Base-by-base conservation (phyloP, 116 monocot genomes). In the Phalaenopsis hybrid region DNA sequence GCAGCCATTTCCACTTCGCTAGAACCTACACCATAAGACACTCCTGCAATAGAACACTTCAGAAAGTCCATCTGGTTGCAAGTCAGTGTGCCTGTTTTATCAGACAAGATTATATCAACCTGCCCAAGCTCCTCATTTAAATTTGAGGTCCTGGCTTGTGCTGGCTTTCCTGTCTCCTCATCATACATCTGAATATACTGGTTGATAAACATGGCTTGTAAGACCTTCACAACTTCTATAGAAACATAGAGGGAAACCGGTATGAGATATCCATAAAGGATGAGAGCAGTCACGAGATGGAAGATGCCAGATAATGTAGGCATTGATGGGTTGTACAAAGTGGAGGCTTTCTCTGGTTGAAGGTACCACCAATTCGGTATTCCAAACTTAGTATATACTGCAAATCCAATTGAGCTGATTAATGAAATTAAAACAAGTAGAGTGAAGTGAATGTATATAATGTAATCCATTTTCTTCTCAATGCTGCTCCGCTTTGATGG, bases 1-100 rank as follows among this genome's bases (percentile, higher is more conserved):
- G n/a, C n/a, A n/a, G n/a, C n/a, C n/a, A n/a, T n/a, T n/a, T n/a
- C n/a, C n/a, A n/a, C n/a, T n/a, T n/a, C n/a, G n/a, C n/a, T n/a
- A n/a, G n/a, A n/a, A n/a, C n/a, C n/a, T n/a, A n/a, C 58, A 73
- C 88, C 88, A 85, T 88, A 88, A 4, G 85, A 70, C 49, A 85
- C 72, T 74, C 88, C 0, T n/a, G 80, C 88, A 65, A 88, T 83
- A 18, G 81, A 88, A 41, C 88, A 88, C 77, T 83, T 88, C 17
- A 85, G 44, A 59, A 88, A 88, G 81, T 88, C 88, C 88, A n/a
- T n/a, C n/a, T n/a, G n/a, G 85, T 88, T 88, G 74, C 88, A 88
- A 31, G 88, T 88, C 63, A n/a, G n/a, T n/a, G 88, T 88, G 33
- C 88, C 88, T 4, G 88, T 88, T 75, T 88, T 85, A n/a, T n/a